These are phyloP conservation scores for Epichloe sylvatica DNA, from an alignment of 2,329 filamentous ascomycete species.

Conservation along the genomic window DNA sequence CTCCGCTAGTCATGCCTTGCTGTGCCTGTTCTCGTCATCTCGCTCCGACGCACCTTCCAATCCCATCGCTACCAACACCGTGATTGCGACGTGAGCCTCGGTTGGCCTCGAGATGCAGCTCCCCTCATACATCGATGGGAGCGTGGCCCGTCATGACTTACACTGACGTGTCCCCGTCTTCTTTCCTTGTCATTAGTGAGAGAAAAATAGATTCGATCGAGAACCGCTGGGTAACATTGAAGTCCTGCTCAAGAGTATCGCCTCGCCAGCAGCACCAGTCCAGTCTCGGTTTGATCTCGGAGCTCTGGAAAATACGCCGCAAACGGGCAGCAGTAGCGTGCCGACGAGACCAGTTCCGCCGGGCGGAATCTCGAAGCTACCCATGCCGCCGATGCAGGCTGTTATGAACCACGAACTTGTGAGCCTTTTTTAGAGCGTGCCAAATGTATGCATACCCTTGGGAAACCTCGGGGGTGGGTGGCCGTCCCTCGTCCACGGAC, in stretches of 20 bases:
- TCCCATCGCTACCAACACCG: background rate
- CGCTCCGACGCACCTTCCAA: background rate
- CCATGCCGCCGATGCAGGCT: conserved; percentile 38
- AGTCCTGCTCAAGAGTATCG: no score
- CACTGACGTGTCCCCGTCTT: no score
- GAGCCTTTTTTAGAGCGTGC: conserved; percentile 31
- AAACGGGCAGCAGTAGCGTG: no score
- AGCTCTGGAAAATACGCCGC: no score
- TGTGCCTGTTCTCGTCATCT: background rate
- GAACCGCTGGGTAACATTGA: no score
- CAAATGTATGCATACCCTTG: conserved; percentile 22
- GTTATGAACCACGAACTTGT: conserved; percentile 38
- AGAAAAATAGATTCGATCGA: no score
- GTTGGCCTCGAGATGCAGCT: background rate
- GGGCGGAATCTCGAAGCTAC: conserved; percentile 35
- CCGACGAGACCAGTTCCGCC: conserved; percentile 29
- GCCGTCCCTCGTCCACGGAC: background rate
- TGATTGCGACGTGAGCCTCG: background rate
- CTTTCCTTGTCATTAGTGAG: no score
- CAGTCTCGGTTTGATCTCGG: no score
- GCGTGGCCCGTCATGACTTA: no score
- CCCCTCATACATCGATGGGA: background rate
- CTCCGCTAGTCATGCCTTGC: background rate
- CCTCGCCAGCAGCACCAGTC: no score
- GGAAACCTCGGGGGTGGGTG: no score